Evolutionary conservation across 441 rosid genomes (phyloP).

Genomic region (Melastoma candidum): DNA sequence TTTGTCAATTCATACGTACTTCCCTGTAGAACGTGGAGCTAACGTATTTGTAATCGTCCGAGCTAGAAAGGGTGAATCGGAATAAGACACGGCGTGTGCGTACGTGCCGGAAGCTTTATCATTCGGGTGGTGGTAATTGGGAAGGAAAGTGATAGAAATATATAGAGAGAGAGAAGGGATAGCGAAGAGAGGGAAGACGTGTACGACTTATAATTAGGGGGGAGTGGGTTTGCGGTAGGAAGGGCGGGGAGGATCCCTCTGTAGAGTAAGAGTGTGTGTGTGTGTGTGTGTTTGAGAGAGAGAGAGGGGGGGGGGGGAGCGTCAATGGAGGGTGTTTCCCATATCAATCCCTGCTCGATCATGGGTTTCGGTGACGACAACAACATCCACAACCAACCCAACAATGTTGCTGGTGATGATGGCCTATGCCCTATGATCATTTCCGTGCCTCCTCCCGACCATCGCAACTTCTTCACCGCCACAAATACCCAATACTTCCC

Average conservation of each 20-base stretch:
- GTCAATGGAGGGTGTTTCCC: constrained; percentile 39
- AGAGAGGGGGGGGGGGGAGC: constrained; percentile 13
- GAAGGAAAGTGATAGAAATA: constrained; percentile 16
- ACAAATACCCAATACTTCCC: constrained; percentile 21
- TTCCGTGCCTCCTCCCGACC: constrained; percentile 28
- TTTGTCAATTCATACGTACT: no score
- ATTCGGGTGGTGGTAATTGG: constrained; percentile 3
- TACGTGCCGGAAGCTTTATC: no score
- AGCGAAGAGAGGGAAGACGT: background rate
- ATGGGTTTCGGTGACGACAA: constrained; percentile 48
- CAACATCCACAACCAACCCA: background rate
- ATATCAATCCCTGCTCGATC: constrained; percentile 32
- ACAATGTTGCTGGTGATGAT: constrained; percentile 21
- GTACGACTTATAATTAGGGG: no score
- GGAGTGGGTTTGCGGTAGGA: no score
- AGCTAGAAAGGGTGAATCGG: no score
- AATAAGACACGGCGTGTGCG: no score
- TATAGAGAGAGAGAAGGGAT: background rate
- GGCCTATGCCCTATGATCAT: constrained; percentile 46
- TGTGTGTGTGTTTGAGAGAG: background rate
- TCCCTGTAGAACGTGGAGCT: no score
- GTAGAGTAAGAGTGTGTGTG: no score
- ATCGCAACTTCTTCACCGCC: constrained; percentile 36
- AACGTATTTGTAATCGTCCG: no score
- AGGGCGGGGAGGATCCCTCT: no score